A percentile compares a stretch with the other conserved stretches of the same genome.
Evolutionary conservation across 164 flowering plant genomes (phyloP).

Genomic region (Cinnamomum chago): DNA sequence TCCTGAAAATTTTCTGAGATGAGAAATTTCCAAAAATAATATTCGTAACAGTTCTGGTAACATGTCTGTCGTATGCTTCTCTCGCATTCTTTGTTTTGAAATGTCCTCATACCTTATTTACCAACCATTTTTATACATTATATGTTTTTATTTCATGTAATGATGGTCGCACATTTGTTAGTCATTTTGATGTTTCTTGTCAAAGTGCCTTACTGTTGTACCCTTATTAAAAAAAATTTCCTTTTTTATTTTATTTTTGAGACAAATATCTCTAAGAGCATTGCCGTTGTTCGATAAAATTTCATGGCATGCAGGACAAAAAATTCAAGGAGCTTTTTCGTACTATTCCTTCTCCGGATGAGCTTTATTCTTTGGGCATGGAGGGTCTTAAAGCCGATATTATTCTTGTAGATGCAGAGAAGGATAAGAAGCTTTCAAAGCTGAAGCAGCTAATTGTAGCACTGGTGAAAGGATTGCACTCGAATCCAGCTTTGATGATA

Average conservation of each 20-base stretch:
- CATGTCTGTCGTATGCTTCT: too few species aligned
- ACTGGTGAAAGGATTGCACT: conserved; percentile 69
- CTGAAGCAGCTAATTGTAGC: conserved; percentile 76
- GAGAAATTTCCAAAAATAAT: too few species aligned
- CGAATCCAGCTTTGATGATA: conserved; percentile 80
- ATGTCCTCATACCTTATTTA: too few species aligned
- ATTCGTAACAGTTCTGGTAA: too few species aligned
- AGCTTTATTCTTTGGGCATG: conserved; percentile 59
- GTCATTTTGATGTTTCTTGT: not conserved
- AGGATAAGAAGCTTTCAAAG: conserved; percentile 87
- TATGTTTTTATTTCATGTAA: too few species aligned
- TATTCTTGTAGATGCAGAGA: conserved; percentile 78
- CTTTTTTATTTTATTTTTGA: not conserved
- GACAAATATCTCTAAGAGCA: not conserved
- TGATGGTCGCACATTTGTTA: too few species aligned
- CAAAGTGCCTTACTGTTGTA: not conserved
- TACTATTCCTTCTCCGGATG: conserved; percentile 72
- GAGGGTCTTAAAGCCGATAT: conserved; percentile 73
- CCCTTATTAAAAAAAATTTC: not conserved
- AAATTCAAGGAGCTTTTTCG: conserved; percentile 70
- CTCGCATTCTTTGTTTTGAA: too few species aligned
- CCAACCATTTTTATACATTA: too few species aligned
- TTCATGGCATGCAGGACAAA: conserved; percentile 54
- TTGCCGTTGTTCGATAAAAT: not conserved
- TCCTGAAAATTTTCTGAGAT: too few species aligned